Evolutionary conservation across 768 basidiomycete genomes (phyloP).

Genomic region (Boletus eberwhitei): DNA sequence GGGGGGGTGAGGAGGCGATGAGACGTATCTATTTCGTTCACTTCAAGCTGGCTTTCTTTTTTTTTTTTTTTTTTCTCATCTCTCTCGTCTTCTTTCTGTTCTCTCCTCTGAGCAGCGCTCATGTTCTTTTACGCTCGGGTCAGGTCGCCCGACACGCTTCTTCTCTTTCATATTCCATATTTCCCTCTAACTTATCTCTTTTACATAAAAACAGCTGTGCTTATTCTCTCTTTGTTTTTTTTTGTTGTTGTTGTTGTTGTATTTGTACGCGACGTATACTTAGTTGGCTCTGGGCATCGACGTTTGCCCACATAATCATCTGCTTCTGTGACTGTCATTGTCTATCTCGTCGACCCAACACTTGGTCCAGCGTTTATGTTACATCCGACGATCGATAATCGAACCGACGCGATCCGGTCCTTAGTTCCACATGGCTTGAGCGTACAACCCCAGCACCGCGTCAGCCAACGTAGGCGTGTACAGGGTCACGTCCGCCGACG

Average conservation of each 20-base stretch:
- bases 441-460: slow-evolving; percentile 39
- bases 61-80: no score
- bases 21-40: not conserved
- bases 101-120: not conserved
- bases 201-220: slow-evolving; percentile 3
- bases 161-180: not conserved
- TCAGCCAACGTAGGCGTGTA: slow-evolving; percentile 50
- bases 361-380: not conserved
- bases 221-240: not conserved
- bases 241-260: not conserved
- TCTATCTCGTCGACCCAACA: no score
- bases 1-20: no score
- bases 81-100: no score
- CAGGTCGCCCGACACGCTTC: not conserved
- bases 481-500: slow-evolving; percentile 44
- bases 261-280: slow-evolving; percentile 2
- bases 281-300: not conserved
- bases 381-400: not conserved
- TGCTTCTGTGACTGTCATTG: not conserved
- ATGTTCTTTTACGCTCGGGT: not conserved
- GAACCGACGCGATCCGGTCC: not conserved
- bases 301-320: not conserved
- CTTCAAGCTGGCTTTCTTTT: not conserved
- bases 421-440: slow-evolving; percentile 33
- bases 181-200: slow-evolving; percentile 17